These are phyloP conservation scores for Ceratobasidium sp. DNA, from an alignment of 1,284 basidiomycete species.

Conservation along the genomic window DNA sequence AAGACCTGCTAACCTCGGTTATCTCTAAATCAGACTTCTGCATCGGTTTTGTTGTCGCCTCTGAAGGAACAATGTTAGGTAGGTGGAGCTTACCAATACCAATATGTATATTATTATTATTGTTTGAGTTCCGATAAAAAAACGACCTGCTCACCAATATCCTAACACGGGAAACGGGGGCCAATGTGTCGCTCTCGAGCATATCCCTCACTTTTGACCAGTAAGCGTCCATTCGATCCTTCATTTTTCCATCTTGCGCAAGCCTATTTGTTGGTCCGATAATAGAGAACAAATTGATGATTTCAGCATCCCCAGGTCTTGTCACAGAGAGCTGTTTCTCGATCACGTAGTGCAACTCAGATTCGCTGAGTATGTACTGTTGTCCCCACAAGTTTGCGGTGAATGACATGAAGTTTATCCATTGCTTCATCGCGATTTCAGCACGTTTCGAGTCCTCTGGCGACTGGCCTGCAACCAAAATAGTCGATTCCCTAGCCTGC, in stretches of 20 bases:
- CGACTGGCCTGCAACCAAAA: background rate
- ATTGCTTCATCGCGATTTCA: background rate
- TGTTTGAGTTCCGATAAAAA: too few relatives aligned
- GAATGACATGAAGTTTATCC: background rate
- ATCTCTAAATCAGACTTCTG: too few relatives aligned
- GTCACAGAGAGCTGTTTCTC: conserved; percentile 4
- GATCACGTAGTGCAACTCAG: background rate
- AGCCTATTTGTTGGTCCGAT: background rate
- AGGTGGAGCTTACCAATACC: too few relatives aligned
- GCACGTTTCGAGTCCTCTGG: background rate
- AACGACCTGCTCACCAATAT: too few relatives aligned
- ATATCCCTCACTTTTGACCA: background rate
- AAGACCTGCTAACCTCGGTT: too few relatives aligned
- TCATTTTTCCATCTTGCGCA: background rate
- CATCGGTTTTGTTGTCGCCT: too few relatives aligned
- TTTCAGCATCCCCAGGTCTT: background rate
- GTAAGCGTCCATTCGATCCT: background rate
- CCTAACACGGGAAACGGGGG: too few relatives aligned
- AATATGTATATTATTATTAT: too few relatives aligned
- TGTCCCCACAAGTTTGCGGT: background rate
- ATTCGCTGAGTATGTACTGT: background rate
- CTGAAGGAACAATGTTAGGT: too few relatives aligned
- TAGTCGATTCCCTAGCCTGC: background rate
- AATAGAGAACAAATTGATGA: background rate
- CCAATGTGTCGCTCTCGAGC: too few relatives aligned